These are phyloP conservation scores for Kwoniella botswanensis DNA, from an alignment of 768 basidiomycete species.

Conservation along the genomic window DNA sequence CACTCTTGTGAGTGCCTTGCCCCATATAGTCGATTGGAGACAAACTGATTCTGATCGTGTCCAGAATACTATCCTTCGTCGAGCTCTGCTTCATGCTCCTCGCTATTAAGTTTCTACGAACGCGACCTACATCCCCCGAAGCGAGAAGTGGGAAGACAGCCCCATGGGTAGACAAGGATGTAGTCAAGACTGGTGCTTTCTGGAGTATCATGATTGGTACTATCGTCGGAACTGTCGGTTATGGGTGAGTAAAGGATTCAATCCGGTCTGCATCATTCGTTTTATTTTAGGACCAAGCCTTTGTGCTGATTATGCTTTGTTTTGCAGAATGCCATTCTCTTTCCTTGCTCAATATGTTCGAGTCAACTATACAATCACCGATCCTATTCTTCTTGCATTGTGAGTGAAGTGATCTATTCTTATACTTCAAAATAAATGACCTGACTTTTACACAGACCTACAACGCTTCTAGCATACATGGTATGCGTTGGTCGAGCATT, in stretches of 20 bases:
- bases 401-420: slow-evolving; percentile 10
- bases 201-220: slow-evolving; percentile 35
- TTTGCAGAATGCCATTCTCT: slow-evolving; percentile 15
- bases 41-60: background rate
- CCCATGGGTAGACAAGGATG: slow-evolving; percentile 35
- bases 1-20: slow-evolving; percentile 38
- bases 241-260: slow-evolving; percentile 15
- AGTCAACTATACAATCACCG: slow-evolving; percentile 4
- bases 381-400: slow-evolving; percentile 32
- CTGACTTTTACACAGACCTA: slow-evolving; percentile 22
- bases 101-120: slow-evolving; percentile 31
- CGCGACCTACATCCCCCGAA: slow-evolving; percentile 40
- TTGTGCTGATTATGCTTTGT: background rate
- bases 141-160: slow-evolving; percentile 30
- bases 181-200: slow-evolving; percentile 31
- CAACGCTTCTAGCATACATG: slow-evolving; percentile 32
- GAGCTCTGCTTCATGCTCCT: slow-evolving; percentile 25
- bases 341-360: slow-evolving; percentile 18
- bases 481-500: slow-evolving; percentile 37
- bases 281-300: background rate
- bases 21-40: no score
- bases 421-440: background rate
- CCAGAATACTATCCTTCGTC: slow-evolving; percentile 40
- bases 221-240: slow-evolving; percentile 36
- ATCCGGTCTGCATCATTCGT: no score